Evolutionary conservation across 495 filamentous ascomycete genomes (phyloP), one percentile per base, ranked within the genome.

Genomic region (Aspergillus saccharolyticus): DNA sequence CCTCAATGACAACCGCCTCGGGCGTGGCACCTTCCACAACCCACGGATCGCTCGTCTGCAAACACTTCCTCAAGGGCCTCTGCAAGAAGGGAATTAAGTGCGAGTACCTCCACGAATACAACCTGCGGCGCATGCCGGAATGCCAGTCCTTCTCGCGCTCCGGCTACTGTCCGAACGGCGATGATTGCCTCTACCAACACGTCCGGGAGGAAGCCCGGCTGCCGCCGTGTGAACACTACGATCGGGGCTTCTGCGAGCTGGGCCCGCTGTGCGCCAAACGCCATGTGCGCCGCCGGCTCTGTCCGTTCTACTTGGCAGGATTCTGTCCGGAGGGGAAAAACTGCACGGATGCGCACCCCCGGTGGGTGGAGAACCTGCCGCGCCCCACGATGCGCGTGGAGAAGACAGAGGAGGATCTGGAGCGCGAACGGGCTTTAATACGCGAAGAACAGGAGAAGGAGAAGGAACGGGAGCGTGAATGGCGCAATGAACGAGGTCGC

Each of bases 41-140:
- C 7, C 78, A 82, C 58, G 79, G 80, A 43, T 85, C 80, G 14
- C 80, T 96, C 0, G 91, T 98, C 55, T 98, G 94, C 85, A 98
- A 98, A 76, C 94, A 97, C 82, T 98, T 95, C 85, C 85, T 97
- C 61, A 89, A 95, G 62, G 91, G 90, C 0, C 85, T 98, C 21
- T 98, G 94, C 80, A 98, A 97, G 71, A 97, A 97, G 72, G 95
- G 93, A 39, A 83, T 94, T 58, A 82, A 83, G 55, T 98, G 94
- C 82, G 94, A 97, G 75, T 98, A 96, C 68, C 78, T 96, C 56
- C 94, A 98, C 76, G 93, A 96, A 76, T 98, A 95, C 80, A 97
- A 98, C 79, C 83, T 98, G 62, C 87, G 94, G 49, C 89, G 91
- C 73, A 95, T 96, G 93, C 90, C 92, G 47, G 94, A 97, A 74